Conservation (phyloP, 257 asterid genomes). For the Lycium ferocissimum region DNA sequence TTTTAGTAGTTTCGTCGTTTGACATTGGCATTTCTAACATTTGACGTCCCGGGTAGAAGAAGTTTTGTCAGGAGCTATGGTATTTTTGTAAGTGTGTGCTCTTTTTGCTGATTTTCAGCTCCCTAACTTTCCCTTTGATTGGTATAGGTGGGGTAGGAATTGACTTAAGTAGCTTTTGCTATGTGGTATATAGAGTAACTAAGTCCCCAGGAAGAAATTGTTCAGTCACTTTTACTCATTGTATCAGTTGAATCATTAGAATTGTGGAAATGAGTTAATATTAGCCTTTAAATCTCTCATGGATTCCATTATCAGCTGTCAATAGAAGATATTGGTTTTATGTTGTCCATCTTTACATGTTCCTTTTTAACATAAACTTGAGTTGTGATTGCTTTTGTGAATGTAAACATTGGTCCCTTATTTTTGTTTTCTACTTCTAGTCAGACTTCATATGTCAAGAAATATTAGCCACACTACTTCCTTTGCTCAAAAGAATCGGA, state of each 20-base stretch:
- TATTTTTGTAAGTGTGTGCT: background rate
- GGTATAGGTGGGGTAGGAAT: slow-evolving; percentile 39
- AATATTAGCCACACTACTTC: background rate
- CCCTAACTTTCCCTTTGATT: slow-evolving; percentile 9
- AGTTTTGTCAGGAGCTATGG: slow-evolving; percentile 19
- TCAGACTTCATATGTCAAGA: background rate
- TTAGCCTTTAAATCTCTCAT: background rate
- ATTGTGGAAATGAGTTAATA: background rate
- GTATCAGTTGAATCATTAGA: background rate
- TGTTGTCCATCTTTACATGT: background rate
- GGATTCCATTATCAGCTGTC: background rate
- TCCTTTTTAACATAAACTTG: background rate
- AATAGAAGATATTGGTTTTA: background rate
- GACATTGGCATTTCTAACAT: background rate
- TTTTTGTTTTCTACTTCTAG: slow-evolving; percentile 12
- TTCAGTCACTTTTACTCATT: background rate
- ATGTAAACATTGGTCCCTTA: background rate
- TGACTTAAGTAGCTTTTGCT: slow-evolving; percentile 40
- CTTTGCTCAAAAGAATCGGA: too few relatives aligned
- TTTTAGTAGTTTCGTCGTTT: background rate
- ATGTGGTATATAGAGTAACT: slow-evolving; percentile 22
- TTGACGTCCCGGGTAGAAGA: background rate
- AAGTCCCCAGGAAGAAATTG: background rate
- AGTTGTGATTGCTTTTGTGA: background rate
- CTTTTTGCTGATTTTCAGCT: slow-evolving; percentile 6